Conservation (phyloP, 2,329 filamentous ascomycete genomes). For the Neoscytalidium dimidiatum region DNA sequence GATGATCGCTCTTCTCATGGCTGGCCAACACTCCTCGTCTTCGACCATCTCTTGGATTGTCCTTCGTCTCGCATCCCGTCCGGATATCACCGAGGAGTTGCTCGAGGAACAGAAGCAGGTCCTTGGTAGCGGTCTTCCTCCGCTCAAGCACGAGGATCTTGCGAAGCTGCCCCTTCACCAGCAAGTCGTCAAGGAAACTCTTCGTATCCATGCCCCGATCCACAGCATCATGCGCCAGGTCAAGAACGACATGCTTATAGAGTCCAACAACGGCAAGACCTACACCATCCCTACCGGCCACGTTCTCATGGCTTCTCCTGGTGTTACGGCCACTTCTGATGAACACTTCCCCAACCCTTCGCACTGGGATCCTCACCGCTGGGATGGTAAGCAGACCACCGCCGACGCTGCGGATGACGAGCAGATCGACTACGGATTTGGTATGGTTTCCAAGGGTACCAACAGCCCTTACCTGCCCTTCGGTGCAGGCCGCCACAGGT, state of each 20-base stretch:
- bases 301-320: conserved; percentile 80
- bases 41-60: conserved; percentile 85
- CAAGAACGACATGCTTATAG: conserved; percentile 81
- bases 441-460: conserved; percentile 86
- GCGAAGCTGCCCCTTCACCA: conserved; percentile 78
- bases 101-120: conserved; percentile 77
- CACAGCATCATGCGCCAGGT: conserved; percentile 94
- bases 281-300: conserved; percentile 81
- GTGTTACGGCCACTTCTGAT: conserved; percentile 72
- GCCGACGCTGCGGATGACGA: conserved; percentile 55
- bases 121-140: conserved; percentile 73
- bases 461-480: conserved; percentile 91
- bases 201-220: conserved; percentile 88
- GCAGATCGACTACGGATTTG: conserved; percentile 92
- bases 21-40: conserved; percentile 85
- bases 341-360: conserved; percentile 80
- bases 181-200: conserved; percentile 86
- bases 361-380: conserved; percentile 87
- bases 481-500: conserved; percentile 87
- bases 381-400: conserved; percentile 66
- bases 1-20: conserved; percentile 94
- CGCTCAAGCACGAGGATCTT: conserved; percentile 75
- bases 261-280: conserved; percentile 63
- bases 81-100: conserved; percentile 77
- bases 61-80: conserved; percentile 74